Conservation (phyloP, 164 flowering plant species). For the Berberis vulgaris region DNA sequence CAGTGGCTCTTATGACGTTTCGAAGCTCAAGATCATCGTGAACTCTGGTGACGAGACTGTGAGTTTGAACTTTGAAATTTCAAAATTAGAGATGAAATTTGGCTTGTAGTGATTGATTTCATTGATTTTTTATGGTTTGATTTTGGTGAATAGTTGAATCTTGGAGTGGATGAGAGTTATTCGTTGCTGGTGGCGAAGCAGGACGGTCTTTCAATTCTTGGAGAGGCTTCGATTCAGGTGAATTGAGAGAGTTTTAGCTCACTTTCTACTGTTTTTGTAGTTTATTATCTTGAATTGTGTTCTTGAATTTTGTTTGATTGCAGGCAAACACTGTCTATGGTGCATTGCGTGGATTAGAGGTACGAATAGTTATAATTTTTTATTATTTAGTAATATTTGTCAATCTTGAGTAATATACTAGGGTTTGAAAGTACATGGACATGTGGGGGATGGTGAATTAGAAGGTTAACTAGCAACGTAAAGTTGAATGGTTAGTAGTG, state of each 20-base stretch:
- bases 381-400: neutral
- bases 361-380: slow-evolving; percentile 10
- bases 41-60: slow-evolving; percentile 25
- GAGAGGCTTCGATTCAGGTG: slow-evolving; percentile 27
- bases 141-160: slow-evolving; percentile 18
- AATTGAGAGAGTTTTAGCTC: neutral
- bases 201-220: slow-evolving; percentile 19
- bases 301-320: slow-evolving; percentile 17
- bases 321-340: slow-evolving; percentile 97
- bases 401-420: neutral
- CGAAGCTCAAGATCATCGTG: slow-evolving; percentile 22
- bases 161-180: slow-evolving; percentile 32
- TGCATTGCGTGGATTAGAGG: slow-evolving; percentile 92
- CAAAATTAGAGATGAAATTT: neutral
- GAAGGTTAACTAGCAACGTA: too few relatives aligned
- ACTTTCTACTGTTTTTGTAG: neutral
- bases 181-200: slow-evolving; percentile 19
- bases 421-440: neutral
- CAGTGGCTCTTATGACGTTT: slow-evolving; percentile 34
- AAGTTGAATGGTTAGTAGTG: too few relatives aligned
- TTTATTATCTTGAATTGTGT: slow-evolving; percentile 2
- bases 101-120: neutral
- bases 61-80: neutral
- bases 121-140: neutral
- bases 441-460: neutral